Conservation (phyloP, 1,139 yeast species). For the Lipomyces yarrowii region DNA sequence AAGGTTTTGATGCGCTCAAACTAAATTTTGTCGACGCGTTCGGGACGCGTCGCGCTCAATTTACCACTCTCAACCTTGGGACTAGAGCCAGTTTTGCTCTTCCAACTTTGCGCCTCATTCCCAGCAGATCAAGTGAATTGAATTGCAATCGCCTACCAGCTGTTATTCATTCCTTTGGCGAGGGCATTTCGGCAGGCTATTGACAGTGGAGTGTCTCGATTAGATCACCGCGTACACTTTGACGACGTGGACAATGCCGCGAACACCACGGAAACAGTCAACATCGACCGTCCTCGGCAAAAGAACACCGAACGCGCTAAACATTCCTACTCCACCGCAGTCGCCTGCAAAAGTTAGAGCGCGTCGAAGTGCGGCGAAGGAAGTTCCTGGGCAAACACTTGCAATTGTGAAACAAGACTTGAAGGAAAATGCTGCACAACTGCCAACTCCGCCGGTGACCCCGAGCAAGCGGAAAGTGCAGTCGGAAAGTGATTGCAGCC, state of each 20-base stretch:
- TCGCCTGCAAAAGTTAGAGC: slow-evolving; percentile 1
- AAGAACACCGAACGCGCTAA: slow-evolving; percentile 8
- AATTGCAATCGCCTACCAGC: background rate
- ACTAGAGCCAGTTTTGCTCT: background rate
- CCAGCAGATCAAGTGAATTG: background rate
- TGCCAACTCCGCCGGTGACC: slow-evolving; percentile 1
- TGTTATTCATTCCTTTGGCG: background rate
- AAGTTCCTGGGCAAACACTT: background rate
- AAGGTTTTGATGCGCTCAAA: background rate
- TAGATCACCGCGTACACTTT: background rate
- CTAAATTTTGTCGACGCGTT: background rate
- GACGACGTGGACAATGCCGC: background rate
- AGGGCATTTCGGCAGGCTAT: background rate
- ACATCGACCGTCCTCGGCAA: slow-evolving; percentile 10
- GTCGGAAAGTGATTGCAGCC: background rate
- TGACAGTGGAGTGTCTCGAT: background rate
- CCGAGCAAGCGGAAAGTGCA: slow-evolving; percentile 1
- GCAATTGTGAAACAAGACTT: background rate
- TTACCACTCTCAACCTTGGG: background rate
- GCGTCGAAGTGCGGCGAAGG: background rate
- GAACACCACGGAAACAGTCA: background rate
- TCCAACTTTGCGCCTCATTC: background rate
- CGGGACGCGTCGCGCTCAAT: background rate
- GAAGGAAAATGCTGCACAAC: background rate
- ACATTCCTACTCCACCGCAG: slow-evolving; percentile 7